Conservation (phyloP, 805 yeast species). For the Isabelozyma gotoi region DNA sequence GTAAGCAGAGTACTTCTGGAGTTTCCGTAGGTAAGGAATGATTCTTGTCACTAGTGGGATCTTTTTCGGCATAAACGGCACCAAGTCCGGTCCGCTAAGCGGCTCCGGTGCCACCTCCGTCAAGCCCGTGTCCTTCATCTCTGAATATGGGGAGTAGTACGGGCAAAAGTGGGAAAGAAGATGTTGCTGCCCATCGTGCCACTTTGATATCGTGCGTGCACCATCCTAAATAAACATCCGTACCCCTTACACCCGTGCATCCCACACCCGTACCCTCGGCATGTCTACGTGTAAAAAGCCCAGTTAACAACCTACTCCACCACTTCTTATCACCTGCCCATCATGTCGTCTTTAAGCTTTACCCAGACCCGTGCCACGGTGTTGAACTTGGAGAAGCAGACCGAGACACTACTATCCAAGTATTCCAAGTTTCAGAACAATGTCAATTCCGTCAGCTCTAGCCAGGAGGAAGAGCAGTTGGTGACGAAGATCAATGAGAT, state of each 20-base stretch:
- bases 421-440: constrained; percentile 29
- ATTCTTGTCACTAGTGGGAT: constrained; percentile 7
- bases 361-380: constrained; percentile 68
- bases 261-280: too few relatives aligned
- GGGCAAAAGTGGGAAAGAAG: too few relatives aligned
- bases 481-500: constrained; percentile 20
- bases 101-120: background rate
- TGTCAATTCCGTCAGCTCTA: constrained; percentile 5
- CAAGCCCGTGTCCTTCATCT: background rate
- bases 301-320: too few relatives aligned
- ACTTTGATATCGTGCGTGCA: too few relatives aligned
- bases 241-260: too few relatives aligned
- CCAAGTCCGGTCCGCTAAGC: background rate
- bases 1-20: constrained; percentile 63
- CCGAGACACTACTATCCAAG: constrained; percentile 54
- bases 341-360: constrained; percentile 51
- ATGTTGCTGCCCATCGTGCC: too few relatives aligned
- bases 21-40: constrained; percentile 14
- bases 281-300: too few relatives aligned
- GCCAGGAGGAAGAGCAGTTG: constrained; percentile 22
- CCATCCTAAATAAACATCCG: background rate
- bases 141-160: background rate
- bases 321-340: too few relatives aligned
- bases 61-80: background rate
- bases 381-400: constrained; percentile 67